Percentiles rank a stretch among this genome's conserved stretches.
Conservation (phyloP, 192 early-diverging fungal species). For the Podila epigama region DNA sequence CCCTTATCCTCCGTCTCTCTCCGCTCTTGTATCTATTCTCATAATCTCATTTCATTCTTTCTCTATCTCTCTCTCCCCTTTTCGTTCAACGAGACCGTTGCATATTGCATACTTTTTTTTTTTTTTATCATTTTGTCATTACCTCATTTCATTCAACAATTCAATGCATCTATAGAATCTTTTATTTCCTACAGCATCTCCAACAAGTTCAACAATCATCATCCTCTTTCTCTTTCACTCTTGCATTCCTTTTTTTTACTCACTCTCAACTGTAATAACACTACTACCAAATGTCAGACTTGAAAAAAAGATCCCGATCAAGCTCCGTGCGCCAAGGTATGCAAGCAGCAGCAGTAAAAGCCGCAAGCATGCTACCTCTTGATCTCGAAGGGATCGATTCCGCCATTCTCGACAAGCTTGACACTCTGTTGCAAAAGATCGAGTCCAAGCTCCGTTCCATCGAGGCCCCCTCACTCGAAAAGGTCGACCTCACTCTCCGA, state of each 20-base stretch:
- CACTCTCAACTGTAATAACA: neutral
- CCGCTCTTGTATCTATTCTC: neutral
- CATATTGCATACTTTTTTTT: too few species aligned
- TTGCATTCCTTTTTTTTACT: neutral
- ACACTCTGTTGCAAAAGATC: conserved; percentile 35
- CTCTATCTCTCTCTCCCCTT: neutral
- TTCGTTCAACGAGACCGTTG: too few species aligned
- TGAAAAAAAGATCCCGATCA: conserved; percentile 40
- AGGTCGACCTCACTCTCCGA: conserved; percentile 48
- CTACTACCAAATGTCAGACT: conserved; percentile 22
- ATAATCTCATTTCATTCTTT: neutral
- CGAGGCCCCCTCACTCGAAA: conserved; percentile 45
- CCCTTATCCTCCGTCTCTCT: neutral
- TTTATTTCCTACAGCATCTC: too few species aligned
- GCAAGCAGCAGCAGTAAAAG: conserved; percentile 43
- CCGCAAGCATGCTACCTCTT: conserved; percentile 38
- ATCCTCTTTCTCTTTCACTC: neutral
- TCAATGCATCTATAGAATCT: too few species aligned
- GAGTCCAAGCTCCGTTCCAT: conserved; percentile 40
- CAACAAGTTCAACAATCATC: neutral
- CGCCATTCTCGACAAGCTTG: conserved; percentile 43
- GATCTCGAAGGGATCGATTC: conserved; percentile 46
- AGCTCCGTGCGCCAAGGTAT: conserved; percentile 39
- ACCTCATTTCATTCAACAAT: too few species aligned
- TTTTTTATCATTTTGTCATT: neutral